phyloP scores from a whole-genome alignment of 1,284 basidiomycete species.

The Microbotryum intermedium region DNA sequence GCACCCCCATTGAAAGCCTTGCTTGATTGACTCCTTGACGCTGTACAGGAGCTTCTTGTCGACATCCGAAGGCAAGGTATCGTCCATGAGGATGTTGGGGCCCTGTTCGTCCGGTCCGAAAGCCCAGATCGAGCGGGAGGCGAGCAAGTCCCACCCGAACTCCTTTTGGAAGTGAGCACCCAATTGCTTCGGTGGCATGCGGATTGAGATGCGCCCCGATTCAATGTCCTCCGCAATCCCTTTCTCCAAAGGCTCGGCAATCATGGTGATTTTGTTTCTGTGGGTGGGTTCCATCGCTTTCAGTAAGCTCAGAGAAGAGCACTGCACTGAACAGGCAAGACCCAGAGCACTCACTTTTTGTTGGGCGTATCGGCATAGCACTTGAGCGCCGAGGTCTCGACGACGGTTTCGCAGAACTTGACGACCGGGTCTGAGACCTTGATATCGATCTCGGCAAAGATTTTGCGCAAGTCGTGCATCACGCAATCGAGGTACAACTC shows the following conservation, averaged over 20 bases:
- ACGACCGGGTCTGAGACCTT: conserved; percentile 99
- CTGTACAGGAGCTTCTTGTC: conserved; percentile 86
- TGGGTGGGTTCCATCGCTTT: not conserved
- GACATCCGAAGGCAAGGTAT: conserved; percentile 89
- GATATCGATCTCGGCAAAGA: conserved; percentile 98
- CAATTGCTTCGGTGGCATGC: conserved; percentile 84
- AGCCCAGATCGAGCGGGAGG: conserved; percentile 98
- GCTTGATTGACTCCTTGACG: conserved; percentile 91
- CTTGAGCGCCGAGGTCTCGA: conserved; percentile 95
- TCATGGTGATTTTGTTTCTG: conserved; percentile 96
- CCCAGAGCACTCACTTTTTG: conserved; percentile 62
- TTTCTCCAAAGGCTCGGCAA: conserved; percentile 86
- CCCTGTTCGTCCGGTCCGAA: conserved; percentile 95
- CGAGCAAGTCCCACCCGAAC: conserved; percentile 96
- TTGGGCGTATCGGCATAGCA: conserved; percentile 99
- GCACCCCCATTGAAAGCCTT: conserved; percentile 99
- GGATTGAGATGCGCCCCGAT: conserved; percentile 78
- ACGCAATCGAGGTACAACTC: conserved; percentile 96
- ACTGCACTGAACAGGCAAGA: conserved; percentile 3
- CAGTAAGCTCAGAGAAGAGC: not conserved
- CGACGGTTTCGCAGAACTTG: conserved; percentile 95
- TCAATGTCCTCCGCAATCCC: conserved; percentile 93
- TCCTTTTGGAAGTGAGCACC: conserved; percentile 91
- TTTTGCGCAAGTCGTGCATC: conserved; percentile 83
- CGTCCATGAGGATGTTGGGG: conserved; percentile 87